Evolutionary conservation across 1,139 yeast species (phyloP).

Genomic region (Ogataea hybrid): DNA sequence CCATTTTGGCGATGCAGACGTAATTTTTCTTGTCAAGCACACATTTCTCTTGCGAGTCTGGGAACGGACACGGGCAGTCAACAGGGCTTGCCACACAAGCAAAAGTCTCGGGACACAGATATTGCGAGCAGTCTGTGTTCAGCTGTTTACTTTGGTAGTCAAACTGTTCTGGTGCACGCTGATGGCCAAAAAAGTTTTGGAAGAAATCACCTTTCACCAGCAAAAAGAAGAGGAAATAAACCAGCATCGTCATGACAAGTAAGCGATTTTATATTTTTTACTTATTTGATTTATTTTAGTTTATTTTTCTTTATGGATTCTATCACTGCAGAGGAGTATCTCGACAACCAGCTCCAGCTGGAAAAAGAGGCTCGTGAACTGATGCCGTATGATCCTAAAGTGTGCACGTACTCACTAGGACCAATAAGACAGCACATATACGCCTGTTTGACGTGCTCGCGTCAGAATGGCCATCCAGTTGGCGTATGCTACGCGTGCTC

Average conservation of each 20-base stretch:
- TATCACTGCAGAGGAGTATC: slow-evolving; percentile 52
- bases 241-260: neutral
- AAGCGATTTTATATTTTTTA: neutral
- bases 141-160: slow-evolving; percentile 40
- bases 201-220: slow-evolving; percentile 21
- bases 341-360: slow-evolving; percentile 42
- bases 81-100: slow-evolving; percentile 66
- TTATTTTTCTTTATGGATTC: slow-evolving; percentile 14
- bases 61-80: slow-evolving; percentile 90
- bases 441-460: slow-evolving; percentile 79
- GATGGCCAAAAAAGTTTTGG: slow-evolving; percentile 25
- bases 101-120: slow-evolving; percentile 79
- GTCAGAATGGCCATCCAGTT: slow-evolving; percentile 36
- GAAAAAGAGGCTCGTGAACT: slow-evolving; percentile 64
- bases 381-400: slow-evolving; percentile 88
- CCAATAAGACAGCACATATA: slow-evolving; percentile 75
- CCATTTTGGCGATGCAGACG: slow-evolving; percentile 68
- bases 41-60: slow-evolving; percentile 82
- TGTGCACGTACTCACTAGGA: slow-evolving; percentile 73
- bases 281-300: neutral
- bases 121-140: slow-evolving; percentile 54
- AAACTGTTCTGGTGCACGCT: slow-evolving; percentile 34
- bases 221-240: slow-evolving; percentile 5
- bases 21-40: slow-evolving; percentile 54
- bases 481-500: slow-evolving; percentile 97